Percentiles rank a stretch among this genome's conserved stretches.
These are phyloP conservation scores for Nitzschia sp. DNA, from an alignment of 108 stramenopile species.

Conservation along the genomic window DNA sequence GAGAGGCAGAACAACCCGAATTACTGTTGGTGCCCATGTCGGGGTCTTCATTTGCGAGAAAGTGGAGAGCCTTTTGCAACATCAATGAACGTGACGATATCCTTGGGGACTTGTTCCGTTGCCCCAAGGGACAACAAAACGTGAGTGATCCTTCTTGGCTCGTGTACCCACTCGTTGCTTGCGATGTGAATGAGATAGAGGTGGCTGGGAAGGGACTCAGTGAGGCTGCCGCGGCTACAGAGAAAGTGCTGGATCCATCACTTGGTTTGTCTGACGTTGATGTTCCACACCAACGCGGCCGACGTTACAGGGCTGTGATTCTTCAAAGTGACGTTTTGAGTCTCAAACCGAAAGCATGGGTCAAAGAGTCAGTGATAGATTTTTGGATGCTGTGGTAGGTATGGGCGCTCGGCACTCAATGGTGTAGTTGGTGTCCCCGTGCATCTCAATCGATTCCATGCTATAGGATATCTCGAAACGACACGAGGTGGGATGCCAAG, in stretches of 20 bases:
- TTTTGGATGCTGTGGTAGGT: constrained; percentile 89
- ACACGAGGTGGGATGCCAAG: constrained; percentile 30
- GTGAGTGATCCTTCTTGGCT: too few species aligned
- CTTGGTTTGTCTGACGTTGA: constrained; percentile 32
- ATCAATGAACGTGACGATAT: too few species aligned
- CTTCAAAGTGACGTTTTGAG: too few species aligned
- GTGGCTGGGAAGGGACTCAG: constrained; percentile 37
- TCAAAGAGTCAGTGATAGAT: constrained; percentile 89
- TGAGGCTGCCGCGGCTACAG: constrained; percentile 13
- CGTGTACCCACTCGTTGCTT: too few species aligned
- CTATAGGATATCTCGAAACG: constrained; percentile 45
- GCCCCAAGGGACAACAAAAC: too few species aligned
- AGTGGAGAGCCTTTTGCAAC: too few species aligned
- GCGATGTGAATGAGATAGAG: constrained; percentile 42
- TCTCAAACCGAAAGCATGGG: constrained; percentile 63
- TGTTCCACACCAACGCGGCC: constrained; percentile 60
- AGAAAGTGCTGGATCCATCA: background rate
- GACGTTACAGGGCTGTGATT: too few species aligned
- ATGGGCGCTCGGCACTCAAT: constrained; percentile 19
- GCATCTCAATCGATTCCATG: background rate
- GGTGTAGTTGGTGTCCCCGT: constrained; percentile 37
- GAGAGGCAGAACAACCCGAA: too few species aligned
- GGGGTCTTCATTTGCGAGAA: too few species aligned
- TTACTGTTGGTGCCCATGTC: too few species aligned
- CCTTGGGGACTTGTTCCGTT: too few species aligned